phyloP scores from a whole-genome alignment of 192 early-diverging fungal genomes.

The Coemansia nantahalensis region DNA sequence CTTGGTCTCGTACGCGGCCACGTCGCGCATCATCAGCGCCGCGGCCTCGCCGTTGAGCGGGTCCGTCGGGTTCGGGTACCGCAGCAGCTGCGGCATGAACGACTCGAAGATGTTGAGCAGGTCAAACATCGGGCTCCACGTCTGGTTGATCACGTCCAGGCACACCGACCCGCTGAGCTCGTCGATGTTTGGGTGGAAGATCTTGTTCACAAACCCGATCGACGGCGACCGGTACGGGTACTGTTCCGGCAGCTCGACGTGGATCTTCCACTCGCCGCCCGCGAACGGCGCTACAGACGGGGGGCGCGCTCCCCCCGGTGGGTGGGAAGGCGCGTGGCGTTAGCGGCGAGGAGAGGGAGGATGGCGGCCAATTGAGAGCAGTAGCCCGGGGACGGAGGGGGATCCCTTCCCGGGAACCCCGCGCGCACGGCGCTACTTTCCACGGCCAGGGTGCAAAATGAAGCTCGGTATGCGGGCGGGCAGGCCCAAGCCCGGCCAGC shows the following conservation, averaged over 20 bases:
- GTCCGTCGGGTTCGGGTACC: constrained; percentile 99
- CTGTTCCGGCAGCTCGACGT: constrained; percentile 98
- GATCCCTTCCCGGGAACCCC: too few species aligned
- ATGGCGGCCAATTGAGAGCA: too few species aligned
- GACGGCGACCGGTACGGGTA: constrained; percentile 99
- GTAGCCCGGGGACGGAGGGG: too few species aligned
- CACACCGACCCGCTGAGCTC: constrained; percentile 99
- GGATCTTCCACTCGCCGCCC: constrained; percentile 95
- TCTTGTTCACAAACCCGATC: constrained; percentile 99
- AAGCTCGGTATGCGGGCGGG: too few species aligned
- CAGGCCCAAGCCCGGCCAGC: too few species aligned
- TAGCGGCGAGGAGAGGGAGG: too few species aligned
- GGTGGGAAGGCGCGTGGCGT: too few species aligned
- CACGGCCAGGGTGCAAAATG: too few species aligned
- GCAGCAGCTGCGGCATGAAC: constrained; percentile 94
- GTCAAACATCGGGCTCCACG: constrained; percentile 99
- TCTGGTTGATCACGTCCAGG: constrained; percentile 99
- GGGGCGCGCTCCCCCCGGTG: too few species aligned
- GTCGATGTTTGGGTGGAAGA: constrained; percentile 99
- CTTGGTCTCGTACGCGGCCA: constrained; percentile 84
- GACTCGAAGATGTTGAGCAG: constrained; percentile 99
- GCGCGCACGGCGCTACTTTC: too few species aligned
- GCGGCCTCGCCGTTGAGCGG: constrained; percentile 99
- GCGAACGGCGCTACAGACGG: constrained; percentile 78
- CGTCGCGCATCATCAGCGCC: constrained; percentile 93